These are phyloP conservation scores for Pulicaria dysenterica DNA, from an alignment of 129 eudicot genomes.

Conservation along the genomic window DNA sequence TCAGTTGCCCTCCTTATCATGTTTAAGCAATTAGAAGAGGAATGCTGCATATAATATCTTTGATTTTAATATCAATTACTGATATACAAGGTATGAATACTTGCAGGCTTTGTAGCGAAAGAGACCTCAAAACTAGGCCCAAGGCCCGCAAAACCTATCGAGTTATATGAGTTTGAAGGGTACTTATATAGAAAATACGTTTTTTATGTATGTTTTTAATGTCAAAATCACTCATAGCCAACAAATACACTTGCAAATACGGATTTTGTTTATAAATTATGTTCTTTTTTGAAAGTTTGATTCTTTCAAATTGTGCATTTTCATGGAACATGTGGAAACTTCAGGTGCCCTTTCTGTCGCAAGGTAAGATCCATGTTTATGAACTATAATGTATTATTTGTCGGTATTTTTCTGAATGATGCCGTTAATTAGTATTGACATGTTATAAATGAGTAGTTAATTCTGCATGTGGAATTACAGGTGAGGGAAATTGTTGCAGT, in stretches of 20 bases:
- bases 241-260: not conserved
- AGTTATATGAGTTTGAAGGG: slow-evolving; percentile 96
- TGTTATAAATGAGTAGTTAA: not conserved
- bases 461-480: slow-evolving; percentile 41
- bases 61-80: not conserved
- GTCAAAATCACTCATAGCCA: not conserved
- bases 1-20: slow-evolving; percentile 7
- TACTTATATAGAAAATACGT: slow-evolving; percentile 21
- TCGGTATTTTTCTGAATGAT: not conserved
- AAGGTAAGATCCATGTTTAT: slow-evolving; percentile 52
- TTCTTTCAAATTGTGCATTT: slow-evolving; percentile 23
- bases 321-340: slow-evolving; percentile 42
- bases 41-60: not conserved
- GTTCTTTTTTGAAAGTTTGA: not conserved
- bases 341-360: slow-evolving; percentile 97
- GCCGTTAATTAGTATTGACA: not conserved
- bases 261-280: not conserved
- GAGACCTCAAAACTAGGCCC: slow-evolving; percentile 90
- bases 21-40: not conserved
- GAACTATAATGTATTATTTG: slow-evolving; percentile 5
- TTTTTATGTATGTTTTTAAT: not conserved
- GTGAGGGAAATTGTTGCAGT: slow-evolving; percentile 93
- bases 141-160: slow-evolving; percentile 88
- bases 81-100: slow-evolving; percentile 21
- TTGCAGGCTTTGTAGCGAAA: slow-evolving; percentile 63